Evolutionary conservation across 2,329 filamentous ascomycete species (phyloP).

Genomic region (Pleomassaria siparia): DNA sequence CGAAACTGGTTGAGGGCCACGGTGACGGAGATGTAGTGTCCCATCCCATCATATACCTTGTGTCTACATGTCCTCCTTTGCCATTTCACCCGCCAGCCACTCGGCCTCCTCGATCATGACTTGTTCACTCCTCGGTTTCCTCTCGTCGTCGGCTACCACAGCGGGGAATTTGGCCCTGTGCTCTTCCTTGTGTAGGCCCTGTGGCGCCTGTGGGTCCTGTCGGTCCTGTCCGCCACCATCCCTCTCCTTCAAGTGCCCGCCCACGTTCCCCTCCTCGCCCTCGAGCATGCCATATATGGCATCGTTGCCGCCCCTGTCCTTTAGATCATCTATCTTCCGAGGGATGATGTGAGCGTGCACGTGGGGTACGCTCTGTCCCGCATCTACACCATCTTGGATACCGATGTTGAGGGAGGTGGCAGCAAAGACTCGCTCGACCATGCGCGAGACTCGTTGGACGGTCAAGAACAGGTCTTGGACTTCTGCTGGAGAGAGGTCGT

Average conservation of each 20-base stretch:
- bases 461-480: constrained; percentile 84
- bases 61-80: constrained; percentile 38
- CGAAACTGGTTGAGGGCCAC: no score
- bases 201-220: no score
- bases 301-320: constrained; percentile 63
- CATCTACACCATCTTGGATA: constrained; percentile 87
- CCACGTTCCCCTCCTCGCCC: constrained; percentile 80
- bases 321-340: constrained; percentile 60
- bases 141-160: constrained; percentile 68
- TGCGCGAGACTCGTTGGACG: constrained; percentile 77
- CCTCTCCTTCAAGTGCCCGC: constrained; percentile 65
- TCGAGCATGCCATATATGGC: constrained; percentile 83
- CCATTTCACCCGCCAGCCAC: constrained; percentile 61
- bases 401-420: constrained; percentile 87
- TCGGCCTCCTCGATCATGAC: constrained; percentile 81
- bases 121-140: constrained; percentile 66
- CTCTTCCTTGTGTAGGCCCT: constrained; percentile 22
- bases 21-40: no score
- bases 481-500: constrained; percentile 71
- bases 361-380: constrained; percentile 92
- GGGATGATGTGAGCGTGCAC: constrained; percentile 93
- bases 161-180: constrained; percentile 62
- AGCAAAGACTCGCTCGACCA: constrained; percentile 64
- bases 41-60: no score
- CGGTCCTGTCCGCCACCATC: no score